A percentile compares a stretch with the other conserved stretches of the same genome.
These are phyloP conservation scores for Verticillium klebahnii DNA, from an alignment of 2,329 filamentous ascomycete genomes.

Conservation along the genomic window DNA sequence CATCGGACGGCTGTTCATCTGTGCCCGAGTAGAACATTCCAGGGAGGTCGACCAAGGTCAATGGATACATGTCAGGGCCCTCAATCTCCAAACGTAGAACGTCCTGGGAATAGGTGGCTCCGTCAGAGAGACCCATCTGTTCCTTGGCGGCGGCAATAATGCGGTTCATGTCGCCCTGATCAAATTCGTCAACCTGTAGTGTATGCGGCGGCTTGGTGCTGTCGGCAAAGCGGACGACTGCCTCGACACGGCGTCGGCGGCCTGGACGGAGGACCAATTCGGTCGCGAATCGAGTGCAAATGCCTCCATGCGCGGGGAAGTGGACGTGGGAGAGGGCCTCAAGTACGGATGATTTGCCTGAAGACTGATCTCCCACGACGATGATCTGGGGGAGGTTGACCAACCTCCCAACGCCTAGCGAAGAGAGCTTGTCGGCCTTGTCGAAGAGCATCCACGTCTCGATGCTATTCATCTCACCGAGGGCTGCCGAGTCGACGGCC, in stretches of 20 bases:
- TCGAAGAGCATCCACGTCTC: constrained; percentile 46
- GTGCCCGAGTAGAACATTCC: constrained; percentile 33
- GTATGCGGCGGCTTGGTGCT: constrained; percentile 14
- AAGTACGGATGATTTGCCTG: constrained; percentile 61
- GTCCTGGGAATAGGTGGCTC: constrained; percentile 36
- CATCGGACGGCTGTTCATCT: constrained; percentile 23
- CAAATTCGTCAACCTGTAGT: constrained; percentile 28
- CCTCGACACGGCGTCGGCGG: constrained; percentile 27
- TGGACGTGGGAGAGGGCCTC: constrained; percentile 59
- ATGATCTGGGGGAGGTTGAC: constrained; percentile 50
- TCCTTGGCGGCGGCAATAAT: constrained; percentile 49
- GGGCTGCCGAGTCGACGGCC: constrained; percentile 22
- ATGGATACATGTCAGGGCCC: constrained; percentile 35
- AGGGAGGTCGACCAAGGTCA: constrained; percentile 53
- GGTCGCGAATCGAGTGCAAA: constrained; percentile 59
- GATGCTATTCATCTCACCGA: constrained; percentile 35
- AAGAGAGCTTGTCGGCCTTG: constrained; percentile 45
- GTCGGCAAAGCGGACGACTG: constrained; percentile 35
- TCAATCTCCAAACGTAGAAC: constrained; percentile 41
- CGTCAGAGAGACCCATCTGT: constrained; percentile 38
- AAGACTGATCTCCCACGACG: constrained; percentile 56
- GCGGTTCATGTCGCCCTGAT: constrained; percentile 32
- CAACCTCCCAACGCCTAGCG: constrained; percentile 40
- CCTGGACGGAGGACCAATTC: constrained; percentile 50
- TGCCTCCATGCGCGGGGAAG: constrained; percentile 49